Evolutionary conservation across 1,139 yeast species (phyloP).

Genomic region (Zygosaccharomyces sapae): DNA sequence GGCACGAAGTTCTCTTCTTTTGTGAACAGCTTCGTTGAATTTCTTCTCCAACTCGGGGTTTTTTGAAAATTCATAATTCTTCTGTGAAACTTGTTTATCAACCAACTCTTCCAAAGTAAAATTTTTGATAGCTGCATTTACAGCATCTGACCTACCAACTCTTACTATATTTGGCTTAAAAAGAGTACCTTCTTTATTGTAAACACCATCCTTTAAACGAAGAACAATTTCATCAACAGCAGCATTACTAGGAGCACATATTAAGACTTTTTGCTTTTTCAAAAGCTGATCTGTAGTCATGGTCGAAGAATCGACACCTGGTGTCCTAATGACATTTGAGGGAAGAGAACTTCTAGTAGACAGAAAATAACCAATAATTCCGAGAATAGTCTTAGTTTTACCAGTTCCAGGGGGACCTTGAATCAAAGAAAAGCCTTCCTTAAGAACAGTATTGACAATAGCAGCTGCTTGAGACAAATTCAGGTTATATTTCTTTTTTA

Average conservation of each 20-base stretch:
- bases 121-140: constrained; percentile 76
- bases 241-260: constrained; percentile 98
- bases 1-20: constrained; percentile 29
- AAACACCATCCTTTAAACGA: constrained; percentile 73
- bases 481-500: constrained; percentile 51
- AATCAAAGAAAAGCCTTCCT: constrained; percentile 78
- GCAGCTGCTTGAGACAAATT: constrained; percentile 91
- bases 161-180: constrained; percentile 76
- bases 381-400: constrained; percentile 92
- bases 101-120: constrained; percentile 84
- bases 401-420: constrained; percentile 99
- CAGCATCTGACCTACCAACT: constrained; percentile 85
- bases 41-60: constrained; percentile 34
- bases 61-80: constrained; percentile 39
- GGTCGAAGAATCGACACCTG: constrained; percentile 16
- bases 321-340: constrained; percentile 24
- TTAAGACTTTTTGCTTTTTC: constrained; percentile 55
- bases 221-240: constrained; percentile 97
- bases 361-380: constrained; percentile 77
- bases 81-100: constrained; percentile 55
- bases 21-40: constrained; percentile 27
- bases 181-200: constrained; percentile 51
- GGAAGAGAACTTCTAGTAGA: constrained; percentile 38
- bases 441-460: constrained; percentile 63
- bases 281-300: constrained; percentile 25